Conservation (phyloP, 305 asterid genomes). For the Fraxinus platypoda region DNA sequence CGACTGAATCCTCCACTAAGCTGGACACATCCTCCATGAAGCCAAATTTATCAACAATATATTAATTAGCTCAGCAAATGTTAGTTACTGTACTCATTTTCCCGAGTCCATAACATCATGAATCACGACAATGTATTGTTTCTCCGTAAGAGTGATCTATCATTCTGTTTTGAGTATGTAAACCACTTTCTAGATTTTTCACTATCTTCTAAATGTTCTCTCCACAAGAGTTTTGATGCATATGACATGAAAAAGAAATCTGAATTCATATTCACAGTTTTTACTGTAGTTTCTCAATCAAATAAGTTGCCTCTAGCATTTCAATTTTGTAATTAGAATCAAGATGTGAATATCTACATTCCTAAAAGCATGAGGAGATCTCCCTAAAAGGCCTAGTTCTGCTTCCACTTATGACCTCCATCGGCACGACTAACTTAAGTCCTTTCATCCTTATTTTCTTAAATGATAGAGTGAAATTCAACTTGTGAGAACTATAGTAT, state of each 20-base stretch:
- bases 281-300: background rate
- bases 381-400: background rate
- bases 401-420: background rate
- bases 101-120: background rate
- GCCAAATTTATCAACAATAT: background rate
- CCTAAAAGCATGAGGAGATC: background rate
- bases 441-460: background rate
- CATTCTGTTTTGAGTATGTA: background rate
- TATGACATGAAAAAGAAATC: background rate
- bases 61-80: background rate
- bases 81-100: background rate
- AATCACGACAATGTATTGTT: background rate
- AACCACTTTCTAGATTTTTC: background rate
- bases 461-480: background rate
- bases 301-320: background rate
- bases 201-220: background rate
- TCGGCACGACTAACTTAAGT: background rate
- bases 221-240: background rate
- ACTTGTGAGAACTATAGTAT: background rate
- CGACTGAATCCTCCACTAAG: background rate
- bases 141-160: background rate
- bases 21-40: background rate
- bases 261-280: background rate
- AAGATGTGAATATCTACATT: background rate
- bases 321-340: background rate